phyloP scores from a whole-genome alignment of 2,329 filamentous ascomycete species.

The Camillea tinctor region DNA sequence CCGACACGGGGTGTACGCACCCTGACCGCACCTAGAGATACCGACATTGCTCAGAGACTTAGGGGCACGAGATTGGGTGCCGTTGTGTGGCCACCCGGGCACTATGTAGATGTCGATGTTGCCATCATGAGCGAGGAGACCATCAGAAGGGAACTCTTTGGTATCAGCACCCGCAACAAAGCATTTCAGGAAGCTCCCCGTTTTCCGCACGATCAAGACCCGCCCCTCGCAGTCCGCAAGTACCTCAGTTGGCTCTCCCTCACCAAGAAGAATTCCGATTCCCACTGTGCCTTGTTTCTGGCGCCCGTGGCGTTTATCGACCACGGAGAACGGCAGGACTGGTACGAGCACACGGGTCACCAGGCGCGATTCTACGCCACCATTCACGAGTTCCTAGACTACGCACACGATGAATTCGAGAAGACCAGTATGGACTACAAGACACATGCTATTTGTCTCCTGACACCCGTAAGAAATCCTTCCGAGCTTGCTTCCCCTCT shows the following conservation, averaged over 20 bases:
- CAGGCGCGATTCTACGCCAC: conserved; percentile 19
- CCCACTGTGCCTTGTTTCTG: conserved; percentile 10
- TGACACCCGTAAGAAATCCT: conserved; percentile 9
- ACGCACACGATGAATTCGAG: conserved; percentile 8
- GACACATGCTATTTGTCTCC: conserved; percentile 11
- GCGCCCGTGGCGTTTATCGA: conserved; percentile 16
- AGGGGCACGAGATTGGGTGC: background rate
- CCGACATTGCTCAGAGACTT: background rate
- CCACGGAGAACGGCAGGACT: conserved; percentile 12
- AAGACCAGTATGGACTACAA: background rate
- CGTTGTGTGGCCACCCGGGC: conserved; percentile 12
- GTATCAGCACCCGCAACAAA: conserved; percentile 2
- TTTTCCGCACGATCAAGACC: conserved; percentile 13
- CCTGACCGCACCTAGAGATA: background rate
- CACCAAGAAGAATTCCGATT: background rate
- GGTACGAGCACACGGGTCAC: conserved; percentile 16
- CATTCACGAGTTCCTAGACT: conserved; percentile 15
- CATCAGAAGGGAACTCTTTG: conserved; percentile 13
- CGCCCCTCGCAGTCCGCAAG: conserved; percentile 4
- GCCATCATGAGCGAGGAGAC: conserved; percentile 13
- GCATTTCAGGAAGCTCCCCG: background rate
- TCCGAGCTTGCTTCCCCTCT: no score
- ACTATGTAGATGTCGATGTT: conserved; percentile 10
- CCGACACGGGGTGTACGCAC: background rate
- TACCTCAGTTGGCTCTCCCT: conserved; percentile 17